phyloP scores from a whole-genome alignment of 768 basidiomycete species.

The Lactarius sanguifluus region DNA sequence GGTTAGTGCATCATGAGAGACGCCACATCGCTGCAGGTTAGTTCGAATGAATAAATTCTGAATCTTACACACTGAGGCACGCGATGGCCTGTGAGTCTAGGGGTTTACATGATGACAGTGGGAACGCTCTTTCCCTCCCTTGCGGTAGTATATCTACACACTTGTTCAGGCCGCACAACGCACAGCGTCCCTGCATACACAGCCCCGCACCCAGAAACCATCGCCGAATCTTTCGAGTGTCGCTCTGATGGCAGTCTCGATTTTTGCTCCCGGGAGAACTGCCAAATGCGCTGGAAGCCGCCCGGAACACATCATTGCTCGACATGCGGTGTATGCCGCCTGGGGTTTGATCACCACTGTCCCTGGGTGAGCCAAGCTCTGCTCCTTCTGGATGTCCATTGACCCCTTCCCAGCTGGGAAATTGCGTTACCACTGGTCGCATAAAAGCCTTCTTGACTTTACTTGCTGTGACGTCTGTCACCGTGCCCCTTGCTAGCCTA shows the following conservation, averaged over 20 bases:
- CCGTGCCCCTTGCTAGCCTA: slow-evolving; percentile 24
- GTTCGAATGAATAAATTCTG: neutral
- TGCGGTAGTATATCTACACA: slow-evolving; percentile 17
- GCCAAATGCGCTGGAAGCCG: slow-evolving; percentile 31
- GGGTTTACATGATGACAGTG: slow-evolving; percentile 17
- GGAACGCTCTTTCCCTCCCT: slow-evolving; percentile 22
- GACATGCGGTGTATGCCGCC: slow-evolving; percentile 31
- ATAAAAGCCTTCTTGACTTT: slow-evolving; percentile 28
- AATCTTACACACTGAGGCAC: neutral
- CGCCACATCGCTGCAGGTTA: slow-evolving; percentile 21
- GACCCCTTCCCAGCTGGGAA: slow-evolving; percentile 27
- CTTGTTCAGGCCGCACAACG: slow-evolving; percentile 27
- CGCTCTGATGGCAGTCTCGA: slow-evolving; percentile 26
- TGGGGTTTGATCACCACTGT: slow-evolving; percentile 33
- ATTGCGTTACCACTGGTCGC: slow-evolving; percentile 29
- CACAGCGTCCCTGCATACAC: slow-evolving; percentile 30
- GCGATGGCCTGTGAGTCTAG: neutral
- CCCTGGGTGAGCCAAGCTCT: slow-evolving; percentile 27
- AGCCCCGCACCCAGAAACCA: slow-evolving; percentile 34
- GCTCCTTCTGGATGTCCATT: neutral
- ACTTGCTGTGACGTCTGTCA: slow-evolving; percentile 27
- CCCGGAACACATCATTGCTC: slow-evolving; percentile 32
- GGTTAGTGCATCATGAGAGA: slow-evolving; percentile 21
- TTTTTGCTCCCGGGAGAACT: slow-evolving; percentile 27
- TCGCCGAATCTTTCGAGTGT: slow-evolving; percentile 31